Evolutionary conservation across 805 yeast species (phyloP), one percentile per base, ranked within the genome.

Genomic region (Candida ulmi): DNA sequence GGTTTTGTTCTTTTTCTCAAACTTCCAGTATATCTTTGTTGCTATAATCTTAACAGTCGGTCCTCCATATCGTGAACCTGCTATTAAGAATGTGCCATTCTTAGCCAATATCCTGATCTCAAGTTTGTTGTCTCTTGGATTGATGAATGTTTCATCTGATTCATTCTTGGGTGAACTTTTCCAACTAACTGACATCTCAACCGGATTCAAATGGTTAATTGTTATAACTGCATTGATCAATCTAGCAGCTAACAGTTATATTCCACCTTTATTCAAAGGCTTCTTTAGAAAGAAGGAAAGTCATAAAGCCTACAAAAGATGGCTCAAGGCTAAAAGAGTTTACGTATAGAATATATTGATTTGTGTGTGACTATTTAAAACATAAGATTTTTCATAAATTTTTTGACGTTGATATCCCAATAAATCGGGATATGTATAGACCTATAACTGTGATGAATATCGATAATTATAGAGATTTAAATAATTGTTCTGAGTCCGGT

Each of bases 41-140:
- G 96, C 97, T 0, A 63, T 87, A 24, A 76, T 88, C n/a, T 66
- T 93, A 43, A 84, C 95, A 16, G 85, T 77, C 11, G 99, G 99
- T 0, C 90, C 93, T 8, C 99, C 99, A 17, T 93, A 88, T 60
- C 72, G 99, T 41, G 83, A 86, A 54, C 80, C 90, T 2, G 75
- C 82, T 50, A 60, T 64, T 21, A 69, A 78, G 45, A 93, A 83
- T 52, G 37, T 47, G 11, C 95, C 95, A 7, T 91, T 88, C 57
- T 65, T 93, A 37, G 30, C 67, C 2, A 87, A 88, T 37, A 68
- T 85, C 31, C 46, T 66, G 0, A 43, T 66, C 1, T 74, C 95
- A 0, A 40, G 72, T 1, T 36, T 67, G 5, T 43, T 79, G 9
- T 80, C 91, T 13, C 44, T 70, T 0, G 38, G 59, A 3, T 62